Base-by-base conservation (phyloP, 2,329 filamentous ascomycete genomes). In the Colletotrichum orchidophilum region DNA sequence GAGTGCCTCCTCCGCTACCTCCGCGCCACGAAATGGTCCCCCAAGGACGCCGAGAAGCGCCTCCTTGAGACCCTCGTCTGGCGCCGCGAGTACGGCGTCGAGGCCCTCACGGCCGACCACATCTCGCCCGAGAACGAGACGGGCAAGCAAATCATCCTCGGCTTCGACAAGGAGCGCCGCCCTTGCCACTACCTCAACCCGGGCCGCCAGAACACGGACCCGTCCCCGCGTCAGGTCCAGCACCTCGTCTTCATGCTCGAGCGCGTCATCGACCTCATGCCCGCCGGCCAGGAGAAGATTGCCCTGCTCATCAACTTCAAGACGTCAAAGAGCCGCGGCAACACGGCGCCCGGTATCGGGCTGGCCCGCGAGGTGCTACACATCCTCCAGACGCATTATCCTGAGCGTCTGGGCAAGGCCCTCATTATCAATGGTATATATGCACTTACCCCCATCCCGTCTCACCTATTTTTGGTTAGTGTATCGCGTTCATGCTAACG, bases 231-330 rank as follows among this genome's bases (percentile, higher is more conserved):
- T 76, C 96, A 98, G 83, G 91, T 97, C 66, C 92, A 99, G 82
- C 95, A 98, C 80, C 85, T 99, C 72, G 95, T 98, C 63, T 99
- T 93, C 84, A 98, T 98, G 95, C 84, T 98, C 52, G 96, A 99
- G 85, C 89, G 94, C 46, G 91, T 93, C 39, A 90, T 97, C 74
- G 95, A 98, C 76, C 83, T 98, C 73, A 95, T 97, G 90, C 92
- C 93, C 0, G 87, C 95, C 0, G 93, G 93, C 15, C 94, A 97
- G 79, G 96, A 98, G 84, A 96, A 90, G 58, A 82, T 97, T 70
- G 93, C 93, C 53, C 87, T 99, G 66, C 85, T 98, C 75, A 95
- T 98, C 82, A 96, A 98, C 84, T 98, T 97, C 86, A 94, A 94
- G 81, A 88, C 92, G 71, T 92, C 91, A 75, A 93, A 93, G 80